Evolutionary conservation across 2,329 filamentous ascomycete species (phyloP), one percentile per base, ranked within the genome.

Genomic region (Niveomyces coronatus): DNA sequence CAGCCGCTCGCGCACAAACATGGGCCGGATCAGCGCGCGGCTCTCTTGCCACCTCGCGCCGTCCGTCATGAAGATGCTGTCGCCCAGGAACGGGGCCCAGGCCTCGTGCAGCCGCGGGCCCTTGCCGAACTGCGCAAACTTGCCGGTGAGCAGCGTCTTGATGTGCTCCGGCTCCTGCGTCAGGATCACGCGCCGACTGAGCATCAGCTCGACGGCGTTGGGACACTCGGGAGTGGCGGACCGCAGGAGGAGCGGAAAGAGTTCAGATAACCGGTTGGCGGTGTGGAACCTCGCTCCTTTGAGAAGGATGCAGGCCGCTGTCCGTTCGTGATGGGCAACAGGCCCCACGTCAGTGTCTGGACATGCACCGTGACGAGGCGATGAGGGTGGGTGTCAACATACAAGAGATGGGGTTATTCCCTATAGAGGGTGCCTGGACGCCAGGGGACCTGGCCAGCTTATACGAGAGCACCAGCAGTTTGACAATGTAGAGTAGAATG

Each of bases 151-250:
- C 4, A 76, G 50, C 0, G 72, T 62, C 49, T 77, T 74, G 41
- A 79, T 53, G 40, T 79, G 76, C 40, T 70, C 66, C 1, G 70
- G 68, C 24, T 79, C 72, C 17, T 57, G 52, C 0, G 71, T 76
- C 32, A 65, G 51, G 39, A 74, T 51, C 41, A 67, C 59, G 31
- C 61, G 52, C 26, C 52, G 41, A 8, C 55, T 53, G 11, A 45
- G 45, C 30, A 63, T 45, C 14, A 57, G 49, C 48, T 64, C 62
- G 38, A 61, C 49, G 17, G 53, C 56, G 38, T 62, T 52, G 9
- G 57, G 58, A n/a, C 49, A 55, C 19, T 49, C 49, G 1, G 54
- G 50, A 0, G 56, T 54, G 4, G 51, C 50, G 17, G 24, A 35
- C 4, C 46, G 34, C 41, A 51, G 62, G 19, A 60, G 44, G 23